These are phyloP conservation scores for Calonectria montana DNA, from an alignment of 2,329 filamentous ascomycete genomes.

Conservation along the genomic window DNA sequence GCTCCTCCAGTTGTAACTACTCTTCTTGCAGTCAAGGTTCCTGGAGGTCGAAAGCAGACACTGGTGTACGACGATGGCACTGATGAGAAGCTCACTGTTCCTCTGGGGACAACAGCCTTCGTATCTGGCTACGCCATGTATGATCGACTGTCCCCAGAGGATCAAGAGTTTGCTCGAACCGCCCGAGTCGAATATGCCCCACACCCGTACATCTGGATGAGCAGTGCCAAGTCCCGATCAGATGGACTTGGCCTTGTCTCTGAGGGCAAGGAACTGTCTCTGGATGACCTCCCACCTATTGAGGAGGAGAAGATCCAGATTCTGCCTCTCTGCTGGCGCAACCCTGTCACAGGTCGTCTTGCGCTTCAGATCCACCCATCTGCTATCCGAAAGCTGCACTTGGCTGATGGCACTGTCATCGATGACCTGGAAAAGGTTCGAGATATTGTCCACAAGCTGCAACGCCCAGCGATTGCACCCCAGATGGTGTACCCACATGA, in stretches of 20 bases:
- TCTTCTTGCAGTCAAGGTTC: constrained; percentile 79
- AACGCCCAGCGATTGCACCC: constrained; percentile 79
- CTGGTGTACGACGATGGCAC: constrained; percentile 80
- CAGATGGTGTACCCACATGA: constrained; percentile 77
- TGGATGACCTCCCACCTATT: constrained; percentile 71
- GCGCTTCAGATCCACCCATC: constrained; percentile 81
- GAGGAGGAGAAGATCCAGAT: constrained; percentile 76
- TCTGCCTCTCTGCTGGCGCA: constrained; percentile 82
- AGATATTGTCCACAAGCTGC: constrained; percentile 75
- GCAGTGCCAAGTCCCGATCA: constrained; percentile 71
- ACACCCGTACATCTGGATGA: constrained; percentile 89
- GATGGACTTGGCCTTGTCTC: constrained; percentile 79
- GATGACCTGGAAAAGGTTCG: constrained; percentile 75
- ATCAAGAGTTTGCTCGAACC: constrained; percentile 74
- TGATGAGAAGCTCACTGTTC: constrained; percentile 73
- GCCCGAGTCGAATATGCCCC: constrained; percentile 80
- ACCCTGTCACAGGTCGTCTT: constrained; percentile 75
- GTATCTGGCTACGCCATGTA: constrained; percentile 79
- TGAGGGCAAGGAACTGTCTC: constrained; percentile 71
- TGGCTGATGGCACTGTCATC: constrained; percentile 74
- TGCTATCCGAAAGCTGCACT: constrained; percentile 76
- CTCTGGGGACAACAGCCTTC: constrained; percentile 82
- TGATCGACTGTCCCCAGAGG: constrained; percentile 71
- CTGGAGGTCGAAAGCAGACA: constrained; percentile 72
- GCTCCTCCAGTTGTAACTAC: constrained; percentile 80